These are phyloP conservation scores for Saturnispora dispora DNA, from an alignment of 805 yeast species.

Conservation along the genomic window DNA sequence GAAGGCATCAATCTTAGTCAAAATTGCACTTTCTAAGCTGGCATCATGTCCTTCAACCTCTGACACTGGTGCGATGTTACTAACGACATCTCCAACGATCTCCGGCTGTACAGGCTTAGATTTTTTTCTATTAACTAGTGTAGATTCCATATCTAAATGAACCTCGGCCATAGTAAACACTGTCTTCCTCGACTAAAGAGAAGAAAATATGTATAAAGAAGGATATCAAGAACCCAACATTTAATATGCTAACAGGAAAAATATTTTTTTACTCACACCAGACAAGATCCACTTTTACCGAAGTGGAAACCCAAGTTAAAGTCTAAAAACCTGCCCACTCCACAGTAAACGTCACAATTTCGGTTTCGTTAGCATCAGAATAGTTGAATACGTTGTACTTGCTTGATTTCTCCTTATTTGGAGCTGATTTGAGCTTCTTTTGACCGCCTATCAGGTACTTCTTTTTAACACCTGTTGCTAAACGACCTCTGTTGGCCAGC, in stretches of 20 bases:
- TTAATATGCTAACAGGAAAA: background rate
- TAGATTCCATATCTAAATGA: background rate
- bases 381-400: constrained; percentile 8
- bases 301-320: background rate
- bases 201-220: background rate
- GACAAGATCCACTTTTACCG: background rate
- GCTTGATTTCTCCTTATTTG: background rate
- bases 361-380: constrained; percentile 15
- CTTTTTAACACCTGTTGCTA: constrained; percentile 90
- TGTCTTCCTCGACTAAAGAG: background rate
- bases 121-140: background rate
- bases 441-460: constrained; percentile 53
- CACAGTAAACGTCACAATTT: constrained; percentile 50
- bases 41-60: constrained; percentile 8
- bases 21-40: constrained; percentile 20
- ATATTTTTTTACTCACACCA: background rate
- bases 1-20: constrained; percentile 24
- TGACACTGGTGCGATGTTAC: background rate
- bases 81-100: background rate
- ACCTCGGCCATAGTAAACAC: background rate
- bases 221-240: background rate
- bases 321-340: constrained; percentile 98
- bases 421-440: background rate
- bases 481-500: constrained; percentile 75
- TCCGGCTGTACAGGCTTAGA: background rate